Evolutionary conservation across 768 basidiomycete species (phyloP).

Genomic region (Lactifluus subvellereus): DNA sequence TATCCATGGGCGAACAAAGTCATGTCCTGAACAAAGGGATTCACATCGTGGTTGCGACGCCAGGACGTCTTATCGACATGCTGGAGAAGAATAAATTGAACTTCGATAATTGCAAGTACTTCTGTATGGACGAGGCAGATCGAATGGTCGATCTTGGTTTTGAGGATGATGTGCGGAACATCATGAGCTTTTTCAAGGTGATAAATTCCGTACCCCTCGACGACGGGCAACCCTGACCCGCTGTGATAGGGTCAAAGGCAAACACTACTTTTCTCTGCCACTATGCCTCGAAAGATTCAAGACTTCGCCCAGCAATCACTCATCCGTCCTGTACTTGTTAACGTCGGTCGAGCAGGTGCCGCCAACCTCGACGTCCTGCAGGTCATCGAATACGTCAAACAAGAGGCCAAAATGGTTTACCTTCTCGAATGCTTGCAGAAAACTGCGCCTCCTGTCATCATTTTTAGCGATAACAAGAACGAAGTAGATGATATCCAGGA

Average conservation of each 20-base stretch:
- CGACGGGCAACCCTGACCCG: not conserved
- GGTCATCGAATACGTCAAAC: conserved; percentile 98
- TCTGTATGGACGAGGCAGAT: conserved; percentile 99
- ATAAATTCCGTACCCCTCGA: not conserved
- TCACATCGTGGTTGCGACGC: conserved; percentile 95
- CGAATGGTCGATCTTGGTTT: conserved; percentile 99
- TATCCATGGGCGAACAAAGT: conserved; percentile 96
- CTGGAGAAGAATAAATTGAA: conserved; percentile 91
- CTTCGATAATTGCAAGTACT: conserved; percentile 88
- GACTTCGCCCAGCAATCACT: conserved; percentile 97
- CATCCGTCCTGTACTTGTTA: conserved; percentile 89
- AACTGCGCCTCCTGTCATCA: conserved; percentile 95
- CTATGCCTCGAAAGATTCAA: conserved; percentile 98
- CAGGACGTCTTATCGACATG: conserved; percentile 96
- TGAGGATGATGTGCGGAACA: conserved; percentile 96
- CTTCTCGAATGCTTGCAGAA: conserved; percentile 96
- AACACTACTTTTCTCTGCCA: conserved; percentile 95
- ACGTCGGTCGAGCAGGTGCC: conserved; percentile 96
- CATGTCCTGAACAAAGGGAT: conserved; percentile 87
- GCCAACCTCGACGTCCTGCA: conserved; percentile 95
- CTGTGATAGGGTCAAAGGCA: conserved; percentile 82
- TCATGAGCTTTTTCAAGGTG: conserved; percentile 99
- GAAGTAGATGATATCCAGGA: conserved; percentile 99
- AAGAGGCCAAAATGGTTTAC: conserved; percentile 99
- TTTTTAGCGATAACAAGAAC: conserved; percentile 99